A percentile compares a stretch with the other conserved stretches of the same genome.
Evolutionary conservation across 2,329 filamentous ascomycete genomes (phyloP).

Genomic region (Diplodia intermedia): DNA sequence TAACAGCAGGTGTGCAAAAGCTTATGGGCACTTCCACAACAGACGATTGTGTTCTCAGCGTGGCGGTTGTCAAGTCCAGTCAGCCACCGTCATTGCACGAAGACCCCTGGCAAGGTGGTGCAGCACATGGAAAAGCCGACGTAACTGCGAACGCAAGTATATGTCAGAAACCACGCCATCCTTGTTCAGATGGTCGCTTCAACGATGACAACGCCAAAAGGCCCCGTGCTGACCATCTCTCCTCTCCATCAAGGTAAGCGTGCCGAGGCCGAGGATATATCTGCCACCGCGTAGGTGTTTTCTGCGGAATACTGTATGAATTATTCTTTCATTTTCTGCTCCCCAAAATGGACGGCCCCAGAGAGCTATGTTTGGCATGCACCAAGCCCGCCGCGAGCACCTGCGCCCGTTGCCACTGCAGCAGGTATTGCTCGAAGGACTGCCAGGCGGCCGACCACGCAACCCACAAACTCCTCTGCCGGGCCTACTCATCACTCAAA

Average conservation of each 20-base stretch:
- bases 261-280: neutral
- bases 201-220: neutral
- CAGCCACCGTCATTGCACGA: neutral
- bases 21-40: neutral
- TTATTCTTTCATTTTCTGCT: neutral
- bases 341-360: neutral
- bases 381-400: neutral
- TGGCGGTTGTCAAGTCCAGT: neutral
- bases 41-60: neutral
- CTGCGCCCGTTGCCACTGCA: conserved; percentile 30
- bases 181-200: neutral
- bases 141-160: neutral
- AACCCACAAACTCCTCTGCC: conserved; percentile 32
- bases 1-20: neutral
- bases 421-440: conserved; percentile 32
- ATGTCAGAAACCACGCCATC: neutral
- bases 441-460: conserved; percentile 33
- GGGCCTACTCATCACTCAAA: conserved; percentile 28
- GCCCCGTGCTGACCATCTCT: neutral
- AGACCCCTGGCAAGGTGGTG: neutral
- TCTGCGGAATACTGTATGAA: neutral
- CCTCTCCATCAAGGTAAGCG: neutral
- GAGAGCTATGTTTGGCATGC: neutral
- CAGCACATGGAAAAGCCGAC: neutral
- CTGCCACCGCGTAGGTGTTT: neutral